A percentile compares a stretch with the other conserved stretches of the same genome.
These are phyloP conservation scores for Cornus florida DNA, from an alignment of 148 eudicot genomes.

Conservation along the genomic window DNA sequence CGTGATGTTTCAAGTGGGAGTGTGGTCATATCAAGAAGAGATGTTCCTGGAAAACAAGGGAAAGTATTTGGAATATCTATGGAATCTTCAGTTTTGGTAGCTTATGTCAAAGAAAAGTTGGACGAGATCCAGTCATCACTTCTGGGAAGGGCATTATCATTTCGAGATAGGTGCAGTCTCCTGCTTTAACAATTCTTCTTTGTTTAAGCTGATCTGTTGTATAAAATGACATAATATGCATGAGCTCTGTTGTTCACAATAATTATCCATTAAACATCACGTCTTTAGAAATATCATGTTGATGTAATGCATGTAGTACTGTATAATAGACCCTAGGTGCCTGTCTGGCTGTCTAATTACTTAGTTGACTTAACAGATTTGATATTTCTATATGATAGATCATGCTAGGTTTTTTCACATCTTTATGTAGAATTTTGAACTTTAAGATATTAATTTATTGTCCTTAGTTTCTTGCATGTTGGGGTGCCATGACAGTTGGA, in stretches of 20 bases:
- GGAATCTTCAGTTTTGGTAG: conserved; percentile 65
- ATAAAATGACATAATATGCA: not conserved
- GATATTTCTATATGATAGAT: too few relatives aligned
- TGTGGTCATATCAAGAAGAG: conserved; percentile 92
- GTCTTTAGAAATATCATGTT: too few relatives aligned
- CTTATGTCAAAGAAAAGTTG: conserved; percentile 70
- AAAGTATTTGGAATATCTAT: conserved; percentile 95
- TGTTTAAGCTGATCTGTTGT: not conserved
- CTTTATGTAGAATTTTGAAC: too few relatives aligned
- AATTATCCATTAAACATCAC: not conserved
- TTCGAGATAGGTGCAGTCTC: conserved; percentile 77
- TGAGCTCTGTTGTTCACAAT: not conserved
- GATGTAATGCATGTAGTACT: too few relatives aligned
- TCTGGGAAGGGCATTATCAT: conserved; percentile 60
- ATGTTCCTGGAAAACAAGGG: conserved; percentile 95
- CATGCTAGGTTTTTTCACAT: too few relatives aligned
- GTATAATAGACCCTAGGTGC: too few relatives aligned
- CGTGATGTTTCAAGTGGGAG: conserved; percentile 86
- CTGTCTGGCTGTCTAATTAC: too few relatives aligned
- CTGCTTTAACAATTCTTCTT: not conserved
- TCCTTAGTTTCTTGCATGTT: too few relatives aligned
- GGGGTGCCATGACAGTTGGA: too few relatives aligned
- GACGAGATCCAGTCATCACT: conserved; percentile 80
- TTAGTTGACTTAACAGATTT: too few relatives aligned
- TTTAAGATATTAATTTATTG: too few relatives aligned